A percentile compares a stretch with the other conserved stretches of the same genome.
These are phyloP conservation scores for Hericium coralloides DNA, from an alignment of 768 basidiomycete genomes.

Conservation along the genomic window DNA sequence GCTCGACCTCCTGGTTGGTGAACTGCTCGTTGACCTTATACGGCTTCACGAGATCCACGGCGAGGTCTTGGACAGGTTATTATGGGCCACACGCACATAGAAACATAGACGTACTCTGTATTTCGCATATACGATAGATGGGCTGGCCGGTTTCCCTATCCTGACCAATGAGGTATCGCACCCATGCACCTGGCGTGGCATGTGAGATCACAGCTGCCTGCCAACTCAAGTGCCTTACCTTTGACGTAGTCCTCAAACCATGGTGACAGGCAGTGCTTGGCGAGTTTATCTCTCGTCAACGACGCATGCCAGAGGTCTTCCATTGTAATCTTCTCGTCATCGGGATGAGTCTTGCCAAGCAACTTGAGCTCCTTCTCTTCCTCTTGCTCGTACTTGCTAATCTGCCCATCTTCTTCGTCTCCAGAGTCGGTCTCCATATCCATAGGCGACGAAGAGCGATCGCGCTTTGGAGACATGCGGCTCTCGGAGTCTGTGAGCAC, in stretches of 20 bases:
- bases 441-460: slow-evolving; percentile 73
- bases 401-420: slow-evolving; percentile 68
- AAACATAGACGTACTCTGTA: slow-evolving; percentile 49
- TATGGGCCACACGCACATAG: slow-evolving; percentile 2
- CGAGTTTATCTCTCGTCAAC: slow-evolving; percentile 62
- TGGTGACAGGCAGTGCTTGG: slow-evolving; percentile 61
- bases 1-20: slow-evolving; percentile 57
- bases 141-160: slow-evolving; percentile 37
- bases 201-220: background rate
- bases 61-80: slow-evolving; percentile 35
- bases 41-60: slow-evolving; percentile 44
- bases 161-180: slow-evolving; percentile 71
- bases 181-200: slow-evolving; percentile 59
- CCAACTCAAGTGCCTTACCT: slow-evolving; percentile 34
- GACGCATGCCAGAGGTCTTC: slow-evolving; percentile 53
- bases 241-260: slow-evolving; percentile 84
- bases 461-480: slow-evolving; percentile 49
- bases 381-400: slow-evolving; percentile 63
- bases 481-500: slow-evolving; percentile 12
- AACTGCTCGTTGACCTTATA: slow-evolving; percentile 63
- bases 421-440: slow-evolving; percentile 84
- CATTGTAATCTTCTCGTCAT: slow-evolving; percentile 40
- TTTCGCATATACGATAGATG: slow-evolving; percentile 78
- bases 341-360: slow-evolving; percentile 32
- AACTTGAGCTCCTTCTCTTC: slow-evolving; percentile 55